Percentiles rank a stretch among this genome's conserved stretches.
Conservation (phyloP, 2,329 filamentous ascomycete genomes). For the Polychaeton citri region DNA sequence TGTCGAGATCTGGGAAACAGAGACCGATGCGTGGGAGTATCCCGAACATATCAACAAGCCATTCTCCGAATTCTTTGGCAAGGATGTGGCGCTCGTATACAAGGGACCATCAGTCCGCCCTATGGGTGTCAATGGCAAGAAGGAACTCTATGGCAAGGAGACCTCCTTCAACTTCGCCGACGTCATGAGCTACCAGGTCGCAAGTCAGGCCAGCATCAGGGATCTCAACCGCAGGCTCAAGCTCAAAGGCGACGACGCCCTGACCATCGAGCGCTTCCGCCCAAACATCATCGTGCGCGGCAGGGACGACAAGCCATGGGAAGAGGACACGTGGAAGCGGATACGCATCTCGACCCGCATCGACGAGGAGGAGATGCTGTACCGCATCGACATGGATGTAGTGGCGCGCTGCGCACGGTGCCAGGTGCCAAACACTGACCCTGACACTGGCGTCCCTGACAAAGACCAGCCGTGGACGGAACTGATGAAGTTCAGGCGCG, state of each 20-base stretch:
- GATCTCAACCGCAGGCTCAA: conserved; percentile 45
- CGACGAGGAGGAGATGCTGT: conserved; percentile 18
- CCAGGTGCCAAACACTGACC: conserved; percentile 52
- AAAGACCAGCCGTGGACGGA: conserved; percentile 48
- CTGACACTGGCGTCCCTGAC: conserved; percentile 46
- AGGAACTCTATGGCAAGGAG: conserved; percentile 35
- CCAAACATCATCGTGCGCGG: conserved; percentile 51
- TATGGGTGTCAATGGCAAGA: conserved; percentile 42
- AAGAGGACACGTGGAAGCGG: conserved; percentile 51
- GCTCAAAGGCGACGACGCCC: conserved; percentile 26
- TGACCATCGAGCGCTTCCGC: conserved; percentile 49
- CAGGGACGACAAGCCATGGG: conserved; percentile 37
- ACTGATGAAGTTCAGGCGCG: conserved; percentile 45
- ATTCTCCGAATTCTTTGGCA: conserved; percentile 44
- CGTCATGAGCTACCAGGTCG: conserved; percentile 43
- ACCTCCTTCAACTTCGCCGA: conserved; percentile 44
- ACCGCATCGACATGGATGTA: conserved; percentile 39
- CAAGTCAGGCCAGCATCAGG: conserved; percentile 40
- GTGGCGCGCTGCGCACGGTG: conserved; percentile 47
- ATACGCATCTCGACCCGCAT: conserved; percentile 32
- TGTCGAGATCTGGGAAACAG: conserved; percentile 46
- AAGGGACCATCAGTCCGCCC: conserved; percentile 47
- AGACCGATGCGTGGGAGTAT: conserved; percentile 47
- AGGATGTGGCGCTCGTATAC: conserved; percentile 44
- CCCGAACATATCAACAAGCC: conserved; percentile 35